Evolutionary conservation across 208 protist species (phyloP), one percentile per base, ranked within the genome.

Genomic region (Leishmania mexicana): DNA sequence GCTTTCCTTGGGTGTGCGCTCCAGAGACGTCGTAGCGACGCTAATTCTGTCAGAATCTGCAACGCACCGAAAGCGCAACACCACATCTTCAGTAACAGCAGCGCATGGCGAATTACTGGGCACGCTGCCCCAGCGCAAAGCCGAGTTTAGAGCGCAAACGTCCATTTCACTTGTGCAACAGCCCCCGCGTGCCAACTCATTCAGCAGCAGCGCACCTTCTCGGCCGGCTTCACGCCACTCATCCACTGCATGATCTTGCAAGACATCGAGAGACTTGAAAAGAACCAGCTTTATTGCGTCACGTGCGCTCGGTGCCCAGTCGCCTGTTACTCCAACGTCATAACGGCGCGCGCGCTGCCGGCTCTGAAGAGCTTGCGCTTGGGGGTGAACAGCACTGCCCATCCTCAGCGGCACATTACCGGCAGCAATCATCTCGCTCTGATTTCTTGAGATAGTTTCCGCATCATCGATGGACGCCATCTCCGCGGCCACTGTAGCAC

Each of bases 271-370:
- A 42, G 89, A 84, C 3, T 85, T 80, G 19, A 75, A 82, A 45
- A 87, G 75, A 7, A 84, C 89, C 19, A 78, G 45, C 51, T 89
- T 93, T 19, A 93, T 79, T 2, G 89, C 85, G 54, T 91, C 84
- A 15, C 85, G 87, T 17, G 76, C 84, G 28, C 54, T 83, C 19
- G 38, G 15, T 13, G 80, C 67, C 79, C 72, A 83, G 31, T 87
- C 76, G 3, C 87, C 79, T 42, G 76, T 85, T 49, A 90, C 81
- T 8, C 84, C 87, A 47, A 90, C 67, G 70, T 86, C 81, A 70
- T 84, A 83, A 7, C 58, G 64, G 0, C 40, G 75, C 10, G n/a
- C 35, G 35, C n/a, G 5, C 5, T 40, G 19, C 11, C 3, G 24
- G 19, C 8, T 24, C 10, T 42, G 51, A 17, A 57, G 35, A 40